Evolutionary conservation across 148 eudicot genomes (phyloP), one percentile per base, ranked within the genome.

Genomic region (Dianthus caryophyllus): DNA sequence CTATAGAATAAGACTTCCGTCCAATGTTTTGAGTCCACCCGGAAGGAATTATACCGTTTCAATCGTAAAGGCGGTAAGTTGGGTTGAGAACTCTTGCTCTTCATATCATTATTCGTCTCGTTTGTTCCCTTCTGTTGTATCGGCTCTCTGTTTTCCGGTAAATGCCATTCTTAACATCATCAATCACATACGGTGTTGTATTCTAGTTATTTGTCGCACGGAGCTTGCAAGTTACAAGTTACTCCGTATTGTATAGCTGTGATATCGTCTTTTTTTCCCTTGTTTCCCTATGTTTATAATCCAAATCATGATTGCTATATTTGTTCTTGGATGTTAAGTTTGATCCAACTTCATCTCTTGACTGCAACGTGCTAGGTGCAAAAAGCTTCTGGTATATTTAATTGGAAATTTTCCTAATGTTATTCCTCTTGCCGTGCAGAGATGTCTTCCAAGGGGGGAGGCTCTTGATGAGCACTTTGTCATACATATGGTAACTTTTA

Each of bases 391-490:
- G 3, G 38, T 33, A 7, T 7, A 33, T 33, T 33, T 33, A 33
- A 33, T 33, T 33, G 7, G 38, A 33, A 33, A 7, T 33, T 33
- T 33, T 33, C 3, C 38, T 70, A 70, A 70, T 10, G 1, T 2
- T 60, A 16, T 76, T 14, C 17, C 61, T 55, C 14, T 68, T 69
- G 20, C 54, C 24, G 41, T 77, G 70, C 98, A 94, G 98, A 88
- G 98, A 78, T 94, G 98, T 70, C 97, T 94, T 73, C 87, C 90
- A 18, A 82, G 85, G 67, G 66, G 66, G 15, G 88, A 86, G 70
- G 81, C 84, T 65, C 72, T 94, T 85, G 98, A 94, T 70, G 98
- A 94, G 79, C 97, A 94, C 81, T 72, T 94, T 72, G 84, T 82
- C 59, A 81, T 94, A 64, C 88, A 94, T 70, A 88, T 86, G 98